Percentiles rank a stretch among this genome's conserved stretches.
Conservation (phyloP, 495 filamentous ascomycete genomes). For the Penicillium simplicissimum region DNA sequence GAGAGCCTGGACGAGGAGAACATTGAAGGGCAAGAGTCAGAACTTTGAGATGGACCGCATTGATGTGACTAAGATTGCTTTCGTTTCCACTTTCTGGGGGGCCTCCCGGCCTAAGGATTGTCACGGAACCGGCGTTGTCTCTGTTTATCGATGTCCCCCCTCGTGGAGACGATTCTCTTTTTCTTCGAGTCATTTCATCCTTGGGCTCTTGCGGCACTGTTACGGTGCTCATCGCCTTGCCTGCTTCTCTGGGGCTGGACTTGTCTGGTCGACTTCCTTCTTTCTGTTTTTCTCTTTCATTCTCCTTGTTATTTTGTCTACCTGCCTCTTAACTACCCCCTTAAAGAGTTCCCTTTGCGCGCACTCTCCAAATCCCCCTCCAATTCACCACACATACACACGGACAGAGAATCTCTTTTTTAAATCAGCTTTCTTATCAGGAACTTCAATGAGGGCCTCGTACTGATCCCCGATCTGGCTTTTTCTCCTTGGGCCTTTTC, state of each 20-base stretch:
- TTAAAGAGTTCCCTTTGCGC: constrained; percentile 35
- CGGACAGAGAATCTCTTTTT: constrained; percentile 30
- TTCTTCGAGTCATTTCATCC: constrained; percentile 15
- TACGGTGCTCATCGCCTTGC: constrained; percentile 10
- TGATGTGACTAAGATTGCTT: constrained; percentile 6
- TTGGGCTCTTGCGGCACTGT: constrained; percentile 6
- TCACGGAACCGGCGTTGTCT: constrained; percentile 8
- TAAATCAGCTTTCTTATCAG: constrained; percentile 37
- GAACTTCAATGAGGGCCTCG: constrained; percentile 32
- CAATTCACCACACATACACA: constrained; percentile 31
- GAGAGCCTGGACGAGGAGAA: constrained; percentile 9
- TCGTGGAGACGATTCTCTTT: background rate
- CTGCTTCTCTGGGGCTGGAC: constrained; percentile 8
- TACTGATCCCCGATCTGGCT: constrained; percentile 29
- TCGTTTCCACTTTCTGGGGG: constrained; percentile 11
- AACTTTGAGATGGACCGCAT: constrained; percentile 9
- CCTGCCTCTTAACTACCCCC: constrained; percentile 35
- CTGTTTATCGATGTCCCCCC: background rate
- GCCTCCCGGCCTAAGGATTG: constrained; percentile 18
- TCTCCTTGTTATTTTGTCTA: constrained; percentile 36
- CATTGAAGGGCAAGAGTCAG: constrained; percentile 5
- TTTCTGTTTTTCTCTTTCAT: constrained; percentile 27
- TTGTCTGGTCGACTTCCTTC: constrained; percentile 13
- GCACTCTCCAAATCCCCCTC: constrained; percentile 31
- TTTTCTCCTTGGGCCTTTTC: constrained; percentile 12